Evolutionary conservation across 208 protist species (phyloP).

Genomic region (Strigomonas galati): DNA sequence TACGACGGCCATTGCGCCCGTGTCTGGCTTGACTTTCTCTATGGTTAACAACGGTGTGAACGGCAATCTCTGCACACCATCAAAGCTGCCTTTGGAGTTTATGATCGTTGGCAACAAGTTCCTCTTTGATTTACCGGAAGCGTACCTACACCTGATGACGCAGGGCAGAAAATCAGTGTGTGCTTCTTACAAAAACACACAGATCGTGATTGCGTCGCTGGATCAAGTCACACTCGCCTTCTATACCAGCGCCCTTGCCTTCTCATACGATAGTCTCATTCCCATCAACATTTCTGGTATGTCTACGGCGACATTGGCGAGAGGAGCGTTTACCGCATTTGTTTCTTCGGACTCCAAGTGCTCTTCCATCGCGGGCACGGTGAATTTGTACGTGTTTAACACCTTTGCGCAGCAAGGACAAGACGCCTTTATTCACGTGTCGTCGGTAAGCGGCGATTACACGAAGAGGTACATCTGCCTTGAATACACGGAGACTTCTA

Average conservation of each 20-base stretch:
- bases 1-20: slow-evolving; percentile 34
- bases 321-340: slow-evolving; percentile 35
- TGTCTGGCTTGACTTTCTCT: slow-evolving; percentile 31
- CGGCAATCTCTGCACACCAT: slow-evolving; percentile 40
- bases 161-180: slow-evolving; percentile 59
- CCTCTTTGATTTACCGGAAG: slow-evolving; percentile 29
- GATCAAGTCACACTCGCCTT: slow-evolving; percentile 22
- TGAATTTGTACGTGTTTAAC: slow-evolving; percentile 27
- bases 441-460: neutral
- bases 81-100: slow-evolving; percentile 34
- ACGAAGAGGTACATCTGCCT: slow-evolving; percentile 7
- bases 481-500: neutral
- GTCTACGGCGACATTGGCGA: slow-evolving; percentile 37
- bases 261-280: slow-evolving; percentile 26
- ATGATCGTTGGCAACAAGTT: slow-evolving; percentile 31
- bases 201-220: slow-evolving; percentile 34
- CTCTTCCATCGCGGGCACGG: slow-evolving; percentile 13
- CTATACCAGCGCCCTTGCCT: slow-evolving; percentile 20
- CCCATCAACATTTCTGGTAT: slow-evolving; percentile 34
- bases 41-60: slow-evolving; percentile 63
- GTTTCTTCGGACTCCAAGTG: slow-evolving; percentile 38
- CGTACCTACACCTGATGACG: slow-evolving; percentile 18
- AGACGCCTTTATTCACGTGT: neutral
- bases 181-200: slow-evolving; percentile 28
- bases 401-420: slow-evolving; percentile 14